phyloP scores from a whole-genome alignment of 306 rosid genomes.

The Senna siamea region DNA sequence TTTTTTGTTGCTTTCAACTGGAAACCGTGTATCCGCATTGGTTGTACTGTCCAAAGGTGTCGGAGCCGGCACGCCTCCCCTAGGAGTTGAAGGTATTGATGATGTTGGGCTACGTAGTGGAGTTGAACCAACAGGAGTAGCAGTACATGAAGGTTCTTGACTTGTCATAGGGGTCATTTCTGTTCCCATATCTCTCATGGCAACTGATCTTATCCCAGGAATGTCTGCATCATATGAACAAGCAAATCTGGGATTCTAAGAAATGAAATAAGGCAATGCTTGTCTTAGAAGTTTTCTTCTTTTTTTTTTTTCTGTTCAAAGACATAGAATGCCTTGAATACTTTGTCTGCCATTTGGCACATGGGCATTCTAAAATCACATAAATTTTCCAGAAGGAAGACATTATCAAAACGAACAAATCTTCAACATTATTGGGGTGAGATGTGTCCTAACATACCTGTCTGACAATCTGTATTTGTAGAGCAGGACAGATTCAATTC shows the following conservation, averaged over 20 bases:
- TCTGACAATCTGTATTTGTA: constrained; percentile 44
- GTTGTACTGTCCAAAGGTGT: constrained; percentile 56
- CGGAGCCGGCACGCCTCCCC: constrained; percentile 71
- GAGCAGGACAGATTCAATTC: constrained; percentile 44
- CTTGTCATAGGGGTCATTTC: constrained; percentile 95
- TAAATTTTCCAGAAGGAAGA: not conserved
- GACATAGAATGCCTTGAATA: too few species aligned
- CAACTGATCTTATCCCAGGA: constrained; percentile 76
- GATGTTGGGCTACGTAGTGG: constrained; percentile 81
- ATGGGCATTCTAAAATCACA: too few species aligned
- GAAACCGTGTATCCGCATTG: constrained; percentile 44
- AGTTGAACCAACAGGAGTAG: constrained; percentile 77
- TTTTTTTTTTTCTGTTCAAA: too few species aligned
- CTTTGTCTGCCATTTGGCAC: too few species aligned
- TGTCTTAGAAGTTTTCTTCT: too few species aligned
- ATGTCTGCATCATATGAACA: constrained; percentile 54
- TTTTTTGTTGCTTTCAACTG: constrained; percentile 38
- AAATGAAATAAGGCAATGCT: too few species aligned
- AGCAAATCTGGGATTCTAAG: too few species aligned
- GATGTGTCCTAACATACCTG: constrained; percentile 54
- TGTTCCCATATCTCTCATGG: constrained; percentile 98
- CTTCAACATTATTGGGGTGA: not conserved
- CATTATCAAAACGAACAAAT: not conserved
- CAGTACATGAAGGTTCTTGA: constrained; percentile 88
- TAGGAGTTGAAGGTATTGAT: constrained; percentile 84